Evolutionary conservation across 2,329 filamentous ascomycete species (phyloP).

Genomic region (Chalara sp.): DNA sequence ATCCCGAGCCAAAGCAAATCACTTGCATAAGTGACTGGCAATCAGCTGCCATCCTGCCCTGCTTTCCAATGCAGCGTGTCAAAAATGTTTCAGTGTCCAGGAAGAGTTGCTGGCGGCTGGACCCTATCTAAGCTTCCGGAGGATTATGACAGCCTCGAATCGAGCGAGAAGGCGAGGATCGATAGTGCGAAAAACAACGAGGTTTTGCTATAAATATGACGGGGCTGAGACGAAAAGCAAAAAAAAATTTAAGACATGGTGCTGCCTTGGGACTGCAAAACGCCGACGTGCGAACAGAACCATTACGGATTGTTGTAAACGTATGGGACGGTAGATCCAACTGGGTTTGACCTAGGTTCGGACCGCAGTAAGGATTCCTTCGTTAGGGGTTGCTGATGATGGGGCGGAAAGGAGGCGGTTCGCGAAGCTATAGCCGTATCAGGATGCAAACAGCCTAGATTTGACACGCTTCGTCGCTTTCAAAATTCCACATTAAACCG

Average conservation of each 20-base stretch:
- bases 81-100: conserved; percentile 7
- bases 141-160: conserved; percentile 1
- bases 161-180: conserved; percentile 3
- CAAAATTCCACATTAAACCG: no score
- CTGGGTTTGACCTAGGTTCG: conserved; percentile 7
- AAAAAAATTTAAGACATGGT: conserved; percentile 5
- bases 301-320: conserved; percentile 1
- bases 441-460: conserved; percentile 1
- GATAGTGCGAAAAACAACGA: conserved; percentile 1
- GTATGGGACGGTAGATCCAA: conserved; percentile 8
- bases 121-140: conserved; percentile 2
- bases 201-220: conserved; percentile 2
- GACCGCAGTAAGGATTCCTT: conserved; percentile 3
- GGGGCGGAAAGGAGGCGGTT: conserved; percentile 5
- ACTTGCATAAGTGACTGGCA: conserved; percentile 13
- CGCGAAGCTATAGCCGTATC: conserved; percentile 8
- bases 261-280: conserved; percentile 6
- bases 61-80: conserved; percentile 11
- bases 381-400: conserved; percentile 1
- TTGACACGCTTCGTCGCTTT: not conserved
- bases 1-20: conserved; percentile 12
- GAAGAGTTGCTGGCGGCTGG: conserved; percentile 1
- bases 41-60: conserved; percentile 5
- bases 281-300: conserved; percentile 1
- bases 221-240: not conserved